Conservation (phyloP, 2,329 filamentous ascomycete species). For the Sordariomycetes sp. region DNA sequence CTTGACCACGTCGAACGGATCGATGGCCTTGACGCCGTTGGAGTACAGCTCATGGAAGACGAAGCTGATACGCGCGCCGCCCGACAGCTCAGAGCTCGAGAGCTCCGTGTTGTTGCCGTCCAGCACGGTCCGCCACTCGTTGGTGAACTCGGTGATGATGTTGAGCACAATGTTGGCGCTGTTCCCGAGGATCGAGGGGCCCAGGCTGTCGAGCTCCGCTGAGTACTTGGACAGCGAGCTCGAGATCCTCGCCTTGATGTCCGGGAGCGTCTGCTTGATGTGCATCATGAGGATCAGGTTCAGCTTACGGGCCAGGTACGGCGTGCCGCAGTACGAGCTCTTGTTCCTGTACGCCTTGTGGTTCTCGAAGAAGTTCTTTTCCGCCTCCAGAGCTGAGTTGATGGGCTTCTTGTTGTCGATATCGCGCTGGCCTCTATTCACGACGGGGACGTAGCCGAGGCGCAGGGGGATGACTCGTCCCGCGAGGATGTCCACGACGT, state of each 20-base stretch:
- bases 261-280: constrained; percentile 97
- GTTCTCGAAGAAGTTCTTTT: constrained; percentile 96
- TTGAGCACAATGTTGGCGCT: constrained; percentile 93
- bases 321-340: constrained; percentile 95
- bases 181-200: constrained; percentile 92
- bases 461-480: constrained; percentile 93
- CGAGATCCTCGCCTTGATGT: constrained; percentile 96
- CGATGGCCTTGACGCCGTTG: constrained; percentile 93
- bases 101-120: constrained; percentile 96
- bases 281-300: constrained; percentile 99
- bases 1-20: constrained; percentile 95
- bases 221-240: constrained; percentile 87
- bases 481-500: constrained; percentile 96
- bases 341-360: constrained; percentile 99
- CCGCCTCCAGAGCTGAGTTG: constrained; percentile 76
- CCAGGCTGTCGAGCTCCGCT: constrained; percentile 66
- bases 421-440: constrained; percentile 94
- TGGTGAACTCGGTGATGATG: constrained; percentile 97
- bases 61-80: constrained; percentile 95
- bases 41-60: constrained; percentile 98
- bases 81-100: constrained; percentile 86
- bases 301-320: constrained; percentile 89
- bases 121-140: constrained; percentile 90
- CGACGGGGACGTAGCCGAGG: constrained; percentile 90
- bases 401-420: constrained; percentile 98